Evolutionary conservation across 163 green algal species (phyloP).

Genomic region (Chlamydomonas reinhardtii): DNA sequence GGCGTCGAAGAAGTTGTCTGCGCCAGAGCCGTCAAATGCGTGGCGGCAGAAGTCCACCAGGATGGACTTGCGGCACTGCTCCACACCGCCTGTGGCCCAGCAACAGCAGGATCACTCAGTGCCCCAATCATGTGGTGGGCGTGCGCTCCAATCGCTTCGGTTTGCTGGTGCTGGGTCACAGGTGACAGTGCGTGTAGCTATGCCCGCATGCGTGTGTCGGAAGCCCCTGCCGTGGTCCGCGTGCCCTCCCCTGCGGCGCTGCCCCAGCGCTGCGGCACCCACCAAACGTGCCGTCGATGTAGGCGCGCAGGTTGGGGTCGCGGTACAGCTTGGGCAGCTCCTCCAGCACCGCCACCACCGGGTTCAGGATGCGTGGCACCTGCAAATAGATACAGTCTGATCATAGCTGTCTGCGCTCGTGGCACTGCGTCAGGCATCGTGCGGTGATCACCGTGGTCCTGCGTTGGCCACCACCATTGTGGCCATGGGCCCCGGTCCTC

Average conservation of each 20-base stretch:
- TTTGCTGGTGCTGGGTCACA: too few species aligned
- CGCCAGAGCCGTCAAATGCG: constrained; percentile 93
- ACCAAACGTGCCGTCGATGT: constrained; percentile 70
- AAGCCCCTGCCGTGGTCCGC: too few species aligned
- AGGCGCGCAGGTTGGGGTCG: constrained; percentile 64
- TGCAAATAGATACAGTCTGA: constrained; percentile 27
- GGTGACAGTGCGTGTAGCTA: too few species aligned
- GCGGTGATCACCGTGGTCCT: too few species aligned
- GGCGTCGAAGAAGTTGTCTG: constrained; percentile 92
- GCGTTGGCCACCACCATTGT: too few species aligned
- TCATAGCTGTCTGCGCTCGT: too few species aligned
- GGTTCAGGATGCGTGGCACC: constrained; percentile 88
- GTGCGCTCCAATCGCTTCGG: too few species aligned
- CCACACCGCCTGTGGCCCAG: constrained; percentile 68
- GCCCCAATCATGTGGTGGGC: too few species aligned
- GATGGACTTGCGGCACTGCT: constrained; percentile 83
- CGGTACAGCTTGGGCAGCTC: constrained; percentile 79
- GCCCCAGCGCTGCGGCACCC: neutral
- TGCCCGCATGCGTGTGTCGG: too few species aligned
- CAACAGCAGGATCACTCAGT: neutral
- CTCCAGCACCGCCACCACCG: constrained; percentile 89
- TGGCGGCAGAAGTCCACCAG: constrained; percentile 94
- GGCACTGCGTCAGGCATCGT: too few species aligned
- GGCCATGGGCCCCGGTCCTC: too few species aligned
- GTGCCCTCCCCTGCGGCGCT: neutral